phyloP scores from a whole-genome alignment of 805 yeast genomes.

The Ogataea glucozyma region DNA sequence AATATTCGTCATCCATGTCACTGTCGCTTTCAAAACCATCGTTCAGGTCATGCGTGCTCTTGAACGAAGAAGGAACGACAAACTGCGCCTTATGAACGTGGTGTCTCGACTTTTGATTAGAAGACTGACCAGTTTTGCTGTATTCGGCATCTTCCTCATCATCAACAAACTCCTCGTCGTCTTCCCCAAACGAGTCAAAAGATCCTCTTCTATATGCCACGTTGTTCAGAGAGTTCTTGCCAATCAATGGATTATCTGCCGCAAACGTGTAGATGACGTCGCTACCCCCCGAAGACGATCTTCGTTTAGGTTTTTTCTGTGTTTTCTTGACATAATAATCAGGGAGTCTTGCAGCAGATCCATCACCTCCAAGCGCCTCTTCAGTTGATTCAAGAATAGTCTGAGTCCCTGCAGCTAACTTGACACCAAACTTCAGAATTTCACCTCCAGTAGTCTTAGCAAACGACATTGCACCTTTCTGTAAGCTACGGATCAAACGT shows the following conservation, averaged over 20 bases:
- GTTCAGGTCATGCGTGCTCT: conserved; percentile 9
- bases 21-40: conserved; percentile 27
- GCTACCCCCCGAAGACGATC: conserved; percentile 14
- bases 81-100: conserved; percentile 13
- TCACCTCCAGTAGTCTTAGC: conserved; percentile 80
- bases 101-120: conserved; percentile 1
- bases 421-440: conserved; percentile 77
- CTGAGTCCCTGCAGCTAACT: conserved; percentile 86
- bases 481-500: conserved; percentile 63
- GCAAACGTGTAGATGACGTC: conserved; percentile 15
- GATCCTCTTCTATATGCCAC: conserved; percentile 25
- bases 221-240: conserved; percentile 17
- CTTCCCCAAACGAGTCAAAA: conserved; percentile 32
- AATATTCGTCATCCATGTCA: conserved; percentile 28
- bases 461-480: conserved; percentile 73
- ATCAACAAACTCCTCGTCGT: conserved; percentile 26
- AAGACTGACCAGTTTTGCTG: background rate
- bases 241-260: conserved; percentile 12
- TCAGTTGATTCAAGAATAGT: conserved; percentile 77
- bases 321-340: conserved; percentile 11
- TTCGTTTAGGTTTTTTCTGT: conserved; percentile 10
- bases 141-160: conserved; percentile 33
- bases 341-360: conserved; percentile 44
- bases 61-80: conserved; percentile 11
- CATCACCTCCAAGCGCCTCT: conserved; percentile 73